Conservation (phyloP, 1,139 yeast genomes). For the Magnusiomyces sp. region DNA sequence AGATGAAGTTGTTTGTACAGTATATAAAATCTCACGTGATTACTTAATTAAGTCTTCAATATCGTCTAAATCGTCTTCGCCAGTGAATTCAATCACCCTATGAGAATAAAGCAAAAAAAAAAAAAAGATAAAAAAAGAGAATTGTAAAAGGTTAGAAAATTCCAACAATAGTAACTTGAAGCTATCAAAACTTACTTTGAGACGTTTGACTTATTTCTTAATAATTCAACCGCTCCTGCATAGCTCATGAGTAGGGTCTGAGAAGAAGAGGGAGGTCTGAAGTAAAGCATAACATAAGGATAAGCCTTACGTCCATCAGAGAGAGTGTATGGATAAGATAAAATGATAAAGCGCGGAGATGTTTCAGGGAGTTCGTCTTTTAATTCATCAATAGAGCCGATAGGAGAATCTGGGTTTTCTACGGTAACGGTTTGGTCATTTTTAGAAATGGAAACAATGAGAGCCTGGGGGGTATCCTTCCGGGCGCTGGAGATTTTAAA, state of each 20-base stretch:
- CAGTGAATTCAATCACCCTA: slow-evolving; percentile 28
- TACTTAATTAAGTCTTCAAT: slow-evolving; percentile 16
- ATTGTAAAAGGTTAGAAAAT: background rate
- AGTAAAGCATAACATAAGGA: slow-evolving; percentile 73
- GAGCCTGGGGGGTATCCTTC: slow-evolving; percentile 53
- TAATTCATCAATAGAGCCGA: slow-evolving; percentile 43
- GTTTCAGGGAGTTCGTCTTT: slow-evolving; percentile 76
- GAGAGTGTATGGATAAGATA: slow-evolving; percentile 67
- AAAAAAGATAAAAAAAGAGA: background rate
- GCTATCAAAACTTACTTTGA: slow-evolving; percentile 40
- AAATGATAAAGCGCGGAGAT: slow-evolving; percentile 62
- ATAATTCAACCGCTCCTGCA: slow-evolving; percentile 80
- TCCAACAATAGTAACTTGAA: background rate
- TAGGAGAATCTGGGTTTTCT: slow-evolving; percentile 19
- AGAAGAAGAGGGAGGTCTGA: slow-evolving; percentile 78
- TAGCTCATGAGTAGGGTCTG: slow-evolving; percentile 76
- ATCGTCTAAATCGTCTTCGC: slow-evolving; percentile 28
- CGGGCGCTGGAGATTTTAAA: slow-evolving; percentile 68
- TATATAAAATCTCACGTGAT: background rate
- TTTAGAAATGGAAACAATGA: slow-evolving; percentile 35
- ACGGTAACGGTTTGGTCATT: slow-evolving; percentile 19
- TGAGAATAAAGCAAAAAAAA: background rate
- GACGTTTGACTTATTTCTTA: slow-evolving; percentile 72
- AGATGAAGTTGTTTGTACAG: too few relatives aligned
- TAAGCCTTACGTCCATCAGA: slow-evolving; percentile 64